Percentiles rank a stretch among this genome's conserved stretches.
Evolutionary conservation across 176 grass and related monocot species (phyloP).

Genomic region (Rhynchospora breviuscula): DNA sequence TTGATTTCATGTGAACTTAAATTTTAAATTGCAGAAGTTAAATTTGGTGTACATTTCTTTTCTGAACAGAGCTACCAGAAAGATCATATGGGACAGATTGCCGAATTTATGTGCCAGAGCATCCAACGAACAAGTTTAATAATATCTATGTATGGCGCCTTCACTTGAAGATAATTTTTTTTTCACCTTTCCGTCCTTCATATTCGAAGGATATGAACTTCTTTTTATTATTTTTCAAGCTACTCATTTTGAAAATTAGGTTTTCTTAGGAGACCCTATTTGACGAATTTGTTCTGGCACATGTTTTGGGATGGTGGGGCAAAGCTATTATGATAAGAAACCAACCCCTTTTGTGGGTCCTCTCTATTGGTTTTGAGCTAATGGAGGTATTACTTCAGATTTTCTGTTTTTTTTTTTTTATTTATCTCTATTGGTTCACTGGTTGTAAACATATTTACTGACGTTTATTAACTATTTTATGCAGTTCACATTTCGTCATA

Average conservation of each 20-base stretch:
- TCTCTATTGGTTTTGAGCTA: constrained; percentile 96
- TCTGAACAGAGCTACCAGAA: constrained; percentile 81
- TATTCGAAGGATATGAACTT: constrained; percentile 5
- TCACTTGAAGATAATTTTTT: constrained; percentile 42
- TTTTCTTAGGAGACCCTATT: constrained; percentile 97
- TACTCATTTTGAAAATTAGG: constrained; percentile 74
- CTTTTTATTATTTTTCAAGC: constrained; percentile 42
- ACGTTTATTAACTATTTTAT: background rate
- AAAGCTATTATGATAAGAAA: constrained; percentile 99
- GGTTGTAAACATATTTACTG: constrained; percentile 21
- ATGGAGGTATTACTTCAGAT: constrained; percentile 61
- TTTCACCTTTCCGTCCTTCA: constrained; percentile 19
- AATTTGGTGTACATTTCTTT: constrained; percentile 10
- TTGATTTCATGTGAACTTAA: constrained; percentile 3
- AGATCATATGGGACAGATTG: constrained; percentile 96
- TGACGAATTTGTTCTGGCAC: constrained; percentile 98
- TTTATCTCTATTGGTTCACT: constrained; percentile 17
- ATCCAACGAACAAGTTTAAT: constrained; percentile 93
- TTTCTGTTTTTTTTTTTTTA: background rate
- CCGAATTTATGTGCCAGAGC: constrained; percentile 95
- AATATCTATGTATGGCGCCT: constrained; percentile 98
- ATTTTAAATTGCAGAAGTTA: constrained; percentile 15
- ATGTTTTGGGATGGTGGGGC: constrained; percentile 99
- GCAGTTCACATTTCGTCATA: constrained; percentile 99
- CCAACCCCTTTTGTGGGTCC: constrained; percentile 95